phyloP scores from a whole-genome alignment of 1,284 basidiomycete species.

The Spongiforma sp. region DNA sequence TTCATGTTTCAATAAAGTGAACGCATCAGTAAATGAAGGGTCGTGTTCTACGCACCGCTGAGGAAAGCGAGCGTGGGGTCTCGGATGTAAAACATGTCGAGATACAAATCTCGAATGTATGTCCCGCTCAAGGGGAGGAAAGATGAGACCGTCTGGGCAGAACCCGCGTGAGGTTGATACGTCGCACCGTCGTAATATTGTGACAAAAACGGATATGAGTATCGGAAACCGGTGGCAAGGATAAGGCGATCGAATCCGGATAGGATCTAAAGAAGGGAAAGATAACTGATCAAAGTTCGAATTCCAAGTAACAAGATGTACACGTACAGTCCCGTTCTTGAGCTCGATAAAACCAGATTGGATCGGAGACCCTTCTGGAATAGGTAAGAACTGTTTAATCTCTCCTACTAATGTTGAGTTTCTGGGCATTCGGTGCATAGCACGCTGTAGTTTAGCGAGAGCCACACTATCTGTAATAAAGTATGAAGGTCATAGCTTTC shows the following conservation, averaged over 20 bases:
- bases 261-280: conserved; percentile 10
- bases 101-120: conserved; percentile 23
- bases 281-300: background rate
- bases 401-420: conserved; percentile 23
- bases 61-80: conserved; percentile 26
- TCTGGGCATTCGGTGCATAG: conserved; percentile 7
- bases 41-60: conserved; percentile 7
- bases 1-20: too few species aligned
- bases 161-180: conserved; percentile 4
- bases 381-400: conserved; percentile 16
- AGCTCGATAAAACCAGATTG: conserved; percentile 17
- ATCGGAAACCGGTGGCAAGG: conserved; percentile 15
- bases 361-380: conserved; percentile 11
- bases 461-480: conserved; percentile 1
- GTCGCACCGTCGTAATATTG: conserved; percentile 20
- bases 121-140: conserved; percentile 17
- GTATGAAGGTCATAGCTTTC: too few species aligned
- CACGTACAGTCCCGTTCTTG: conserved; percentile 21
- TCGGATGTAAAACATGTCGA: conserved; percentile 20
- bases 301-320: too few species aligned
- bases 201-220: conserved; percentile 21
- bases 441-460: background rate
- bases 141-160: conserved; percentile 1
- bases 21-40: background rate
- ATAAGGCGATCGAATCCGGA: conserved; percentile 18